phyloP scores from a whole-genome alignment of 805 yeast species.

The Cyberlindnera veronae region DNA sequence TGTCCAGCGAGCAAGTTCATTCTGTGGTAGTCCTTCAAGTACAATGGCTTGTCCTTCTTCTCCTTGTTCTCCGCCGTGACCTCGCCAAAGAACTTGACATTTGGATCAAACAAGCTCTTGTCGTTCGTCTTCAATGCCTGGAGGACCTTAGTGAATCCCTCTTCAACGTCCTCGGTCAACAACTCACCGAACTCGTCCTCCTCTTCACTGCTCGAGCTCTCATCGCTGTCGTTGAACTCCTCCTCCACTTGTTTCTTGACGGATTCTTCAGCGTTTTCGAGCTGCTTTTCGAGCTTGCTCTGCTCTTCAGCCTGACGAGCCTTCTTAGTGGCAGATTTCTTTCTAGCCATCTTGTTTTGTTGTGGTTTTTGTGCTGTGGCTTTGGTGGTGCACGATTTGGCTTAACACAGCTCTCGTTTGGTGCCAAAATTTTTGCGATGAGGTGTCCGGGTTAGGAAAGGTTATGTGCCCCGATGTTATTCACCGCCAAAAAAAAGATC shows the following conservation, averaged over 20 bases:
- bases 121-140: conserved; percentile 68
- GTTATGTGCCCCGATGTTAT: no score
- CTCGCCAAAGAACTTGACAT: conserved; percentile 70
- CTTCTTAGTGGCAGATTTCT: conserved; percentile 77
- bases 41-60: conserved; percentile 62
- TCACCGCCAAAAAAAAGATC: no score
- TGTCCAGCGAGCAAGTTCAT: conserved; percentile 71
- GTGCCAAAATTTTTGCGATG: not conserved
- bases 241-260: conserved; percentile 29
- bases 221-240: conserved; percentile 37
- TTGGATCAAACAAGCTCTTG: conserved; percentile 59
- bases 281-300: conserved; percentile 23
- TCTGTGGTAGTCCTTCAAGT: conserved; percentile 90
- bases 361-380: not conserved
- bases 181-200: conserved; percentile 93
- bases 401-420: not conserved
- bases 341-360: conserved; percentile 63
- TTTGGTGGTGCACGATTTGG: not conserved
- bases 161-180: conserved; percentile 80
- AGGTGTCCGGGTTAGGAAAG: not conserved
- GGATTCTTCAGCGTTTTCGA: conserved; percentile 16
- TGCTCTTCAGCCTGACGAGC: conserved; percentile 47
- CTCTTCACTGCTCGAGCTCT: conserved; percentile 39
- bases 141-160: conserved; percentile 70
- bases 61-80: conserved; percentile 31